phyloP scores from a whole-genome alignment of 257 asterid genomes.

The Dorcoceras hygrometricum region DNA sequence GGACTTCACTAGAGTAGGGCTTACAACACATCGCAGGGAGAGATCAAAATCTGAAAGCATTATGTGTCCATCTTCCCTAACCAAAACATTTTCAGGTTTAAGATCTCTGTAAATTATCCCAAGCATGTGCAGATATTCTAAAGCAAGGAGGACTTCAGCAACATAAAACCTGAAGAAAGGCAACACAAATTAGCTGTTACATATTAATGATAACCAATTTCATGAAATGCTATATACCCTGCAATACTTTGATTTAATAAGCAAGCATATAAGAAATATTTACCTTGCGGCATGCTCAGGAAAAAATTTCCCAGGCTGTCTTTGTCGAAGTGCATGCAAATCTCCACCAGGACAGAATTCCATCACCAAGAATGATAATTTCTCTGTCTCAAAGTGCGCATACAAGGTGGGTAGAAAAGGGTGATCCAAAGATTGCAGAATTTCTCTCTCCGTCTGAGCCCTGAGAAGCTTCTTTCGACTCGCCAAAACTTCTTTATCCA shows the following conservation, averaged over 20 bases:
- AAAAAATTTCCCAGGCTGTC: constrained; percentile 56
- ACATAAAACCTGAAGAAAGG: constrained; percentile 50
- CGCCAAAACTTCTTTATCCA: constrained; percentile 56
- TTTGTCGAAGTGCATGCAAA: constrained; percentile 54
- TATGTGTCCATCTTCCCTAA: constrained; percentile 65
- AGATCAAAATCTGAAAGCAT: constrained; percentile 76
- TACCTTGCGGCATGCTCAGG: constrained; percentile 69
- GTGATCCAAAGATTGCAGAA: constrained; percentile 51
- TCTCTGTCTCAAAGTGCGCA: constrained; percentile 59
- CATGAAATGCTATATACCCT: not conserved
- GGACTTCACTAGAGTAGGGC: constrained; percentile 58
- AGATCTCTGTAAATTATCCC: constrained; percentile 70
- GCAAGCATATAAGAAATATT: not conserved
- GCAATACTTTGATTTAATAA: not conserved
- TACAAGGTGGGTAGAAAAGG: constrained; percentile 60
- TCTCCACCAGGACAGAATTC: constrained; percentile 65
- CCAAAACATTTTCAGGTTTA: constrained; percentile 60
- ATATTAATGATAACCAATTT: not conserved
- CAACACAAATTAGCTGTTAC: not conserved
- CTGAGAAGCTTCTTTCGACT: constrained; percentile 54
- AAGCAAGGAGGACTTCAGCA: constrained; percentile 65
- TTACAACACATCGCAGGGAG: constrained; percentile 57
- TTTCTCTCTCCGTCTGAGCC: constrained; percentile 62
- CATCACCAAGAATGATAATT: constrained; percentile 54
- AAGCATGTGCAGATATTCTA: constrained; percentile 67